Evolutionary conservation across 495 filamentous ascomycete genomes (phyloP), one percentile per base, ranked within the genome.

Genomic region (Talaromyces borbonicus): DNA sequence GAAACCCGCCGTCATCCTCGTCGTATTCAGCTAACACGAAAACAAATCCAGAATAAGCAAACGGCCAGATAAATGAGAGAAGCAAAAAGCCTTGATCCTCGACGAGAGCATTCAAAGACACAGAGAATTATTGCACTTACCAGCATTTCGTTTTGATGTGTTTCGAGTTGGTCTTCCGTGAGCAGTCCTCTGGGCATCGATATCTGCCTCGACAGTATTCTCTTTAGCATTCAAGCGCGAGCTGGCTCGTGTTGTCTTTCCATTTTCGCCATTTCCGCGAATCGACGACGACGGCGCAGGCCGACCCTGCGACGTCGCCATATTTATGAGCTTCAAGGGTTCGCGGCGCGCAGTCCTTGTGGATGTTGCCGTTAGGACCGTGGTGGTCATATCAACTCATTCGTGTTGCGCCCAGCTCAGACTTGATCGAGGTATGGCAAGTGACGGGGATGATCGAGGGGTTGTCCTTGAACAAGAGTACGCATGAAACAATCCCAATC

Each of bases 1-100:
- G 57, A 46, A 80, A 80, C 12, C 72, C 76, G 42, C 72, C 75
- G 36, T 59, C 59, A 48, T 77, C 75, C 41, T 79, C 75, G 29
- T 77, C 71, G 48, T 72, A 77, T 14, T 18, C 47, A 29, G 48
- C 70, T 74, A 53, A n/a, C 33, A 49, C 4, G 8, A 36, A 8
- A 26, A 45, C 26, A 41, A 35, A 27, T 43, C 9, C 30, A 47
- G 15, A 7, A 35, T 59, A 43, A 59, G 51, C 30, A 22, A 20
- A 25, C 5, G 12, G 1, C 33, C 23, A n/a, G 18, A 16, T 12
- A 44, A 12, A 32, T 14, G 8, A 43, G n/a, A n/a, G n/a, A n/a
- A n/a, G n/a, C n/a, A n/a, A n/a, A 9, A 43, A 16, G 18, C 7
- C 20, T 6, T 33, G 20, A 5, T 6, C 15, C 23, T 30, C 20